Evolutionary conservation across 768 basidiomycete species (phyloP).

Genomic region (Pisolithus sp.): DNA sequence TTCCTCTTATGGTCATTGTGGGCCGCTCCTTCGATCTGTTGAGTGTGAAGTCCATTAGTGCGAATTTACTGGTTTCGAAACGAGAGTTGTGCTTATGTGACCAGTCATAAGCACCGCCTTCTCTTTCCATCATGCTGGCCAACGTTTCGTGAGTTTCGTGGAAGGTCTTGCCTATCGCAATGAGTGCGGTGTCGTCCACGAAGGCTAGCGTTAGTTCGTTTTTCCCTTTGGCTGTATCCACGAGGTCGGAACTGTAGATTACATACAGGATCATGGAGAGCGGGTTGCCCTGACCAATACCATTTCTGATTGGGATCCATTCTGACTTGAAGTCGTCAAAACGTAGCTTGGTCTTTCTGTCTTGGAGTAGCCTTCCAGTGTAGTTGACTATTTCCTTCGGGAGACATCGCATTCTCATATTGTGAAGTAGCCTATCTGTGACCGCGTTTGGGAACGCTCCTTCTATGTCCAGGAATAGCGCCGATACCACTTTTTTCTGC

Average conservation of each 20-base stretch:
- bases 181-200: slow-evolving; percentile 24
- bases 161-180: slow-evolving; percentile 21
- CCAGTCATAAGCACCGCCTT: slow-evolving; percentile 14
- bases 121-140: slow-evolving; percentile 18
- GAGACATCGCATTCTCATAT: slow-evolving; percentile 11
- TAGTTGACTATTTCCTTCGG: slow-evolving; percentile 2
- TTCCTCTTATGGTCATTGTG: neutral
- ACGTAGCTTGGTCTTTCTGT: slow-evolving; percentile 1
- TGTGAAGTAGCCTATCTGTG: slow-evolving; percentile 25
- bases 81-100: slow-evolving; percentile 14
- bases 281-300: slow-evolving; percentile 30
- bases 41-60: slow-evolving; percentile 10
- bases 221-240: neutral
- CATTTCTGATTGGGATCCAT: slow-evolving; percentile 10
- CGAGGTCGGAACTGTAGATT: slow-evolving; percentile 26
- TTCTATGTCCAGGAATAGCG: slow-evolving; percentile 38
- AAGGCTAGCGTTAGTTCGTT: slow-evolving; percentile 21
- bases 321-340: slow-evolving; percentile 21
- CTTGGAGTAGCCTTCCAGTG: slow-evolving; percentile 2
- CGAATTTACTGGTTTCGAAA: slow-evolving; percentile 17
- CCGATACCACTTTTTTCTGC: slow-evolving; percentile 25
- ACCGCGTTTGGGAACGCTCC: slow-evolving; percentile 38
- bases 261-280: slow-evolving; percentile 25
- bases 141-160: slow-evolving; percentile 13
- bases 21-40: slow-evolving; percentile 1